Conservation (phyloP, 2,329 filamentous ascomycete genomes). For the Stachybotrys chlorohalonatus region DNA sequence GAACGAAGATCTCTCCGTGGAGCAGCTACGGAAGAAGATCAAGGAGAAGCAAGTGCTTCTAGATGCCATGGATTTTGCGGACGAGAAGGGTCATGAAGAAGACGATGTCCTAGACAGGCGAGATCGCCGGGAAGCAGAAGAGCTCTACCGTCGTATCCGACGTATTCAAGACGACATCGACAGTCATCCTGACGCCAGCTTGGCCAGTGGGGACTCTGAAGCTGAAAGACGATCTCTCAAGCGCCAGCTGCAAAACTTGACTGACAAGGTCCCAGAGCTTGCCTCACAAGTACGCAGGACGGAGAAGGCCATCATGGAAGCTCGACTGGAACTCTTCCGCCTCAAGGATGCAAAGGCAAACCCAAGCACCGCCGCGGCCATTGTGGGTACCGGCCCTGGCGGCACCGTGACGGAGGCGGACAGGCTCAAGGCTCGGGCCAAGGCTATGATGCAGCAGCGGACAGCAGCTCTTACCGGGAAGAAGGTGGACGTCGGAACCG, state of each 20-base stretch:
- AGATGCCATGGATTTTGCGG: conserved; percentile 93
- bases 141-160: conserved; percentile 85
- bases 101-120: conserved; percentile 86
- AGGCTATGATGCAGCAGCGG: conserved; percentile 97
- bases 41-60: conserved; percentile 89
- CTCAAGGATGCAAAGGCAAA: conserved; percentile 88
- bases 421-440: conserved; percentile 86
- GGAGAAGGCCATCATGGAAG: conserved; percentile 87
- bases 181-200: conserved; percentile 66
- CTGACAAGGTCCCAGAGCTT: conserved; percentile 82
- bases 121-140: conserved; percentile 86
- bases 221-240: conserved; percentile 80
- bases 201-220: conserved; percentile 68
- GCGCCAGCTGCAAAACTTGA: conserved; percentile 79
- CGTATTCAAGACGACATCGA: conserved; percentile 94
- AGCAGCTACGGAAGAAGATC: conserved; percentile 87
- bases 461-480: conserved; percentile 86
- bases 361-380: conserved; percentile 67
- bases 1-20: conserved; percentile 73
- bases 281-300: conserved; percentile 86
- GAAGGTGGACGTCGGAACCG: conserved; percentile 58
- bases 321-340: conserved; percentile 85
- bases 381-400: conserved; percentile 88
- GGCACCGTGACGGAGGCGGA: conserved; percentile 88
- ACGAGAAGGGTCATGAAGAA: conserved; percentile 82